These are phyloP conservation scores for Solanum sejunctum DNA, from an alignment of 257 asterid genomes.

Conservation along the genomic window DNA sequence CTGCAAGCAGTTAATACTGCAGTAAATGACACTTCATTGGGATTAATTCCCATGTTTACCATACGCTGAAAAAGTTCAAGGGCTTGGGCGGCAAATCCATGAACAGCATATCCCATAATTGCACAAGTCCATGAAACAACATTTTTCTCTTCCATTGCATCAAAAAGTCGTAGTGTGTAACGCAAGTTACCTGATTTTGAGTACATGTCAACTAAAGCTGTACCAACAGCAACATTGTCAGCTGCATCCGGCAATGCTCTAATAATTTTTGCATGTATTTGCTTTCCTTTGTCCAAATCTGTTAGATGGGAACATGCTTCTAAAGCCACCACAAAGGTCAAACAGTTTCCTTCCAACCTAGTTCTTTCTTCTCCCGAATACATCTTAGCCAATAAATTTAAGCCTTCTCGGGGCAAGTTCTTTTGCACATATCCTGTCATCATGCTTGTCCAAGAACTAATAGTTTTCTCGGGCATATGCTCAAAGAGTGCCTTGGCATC, in stretches of 20 bases:
- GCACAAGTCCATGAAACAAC: conserved; percentile 27
- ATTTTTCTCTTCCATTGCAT: conserved; percentile 24
- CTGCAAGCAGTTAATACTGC: conserved; percentile 32
- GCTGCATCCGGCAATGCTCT: conserved; percentile 7
- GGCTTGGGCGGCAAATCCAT: conserved; percentile 22
- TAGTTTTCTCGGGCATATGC: conserved; percentile 20
- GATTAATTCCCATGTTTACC: conserved; percentile 14
- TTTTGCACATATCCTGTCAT: conserved; percentile 25
- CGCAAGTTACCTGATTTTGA: conserved; percentile 23
- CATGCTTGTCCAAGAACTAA: conserved; percentile 35
- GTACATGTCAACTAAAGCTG: conserved; percentile 37
- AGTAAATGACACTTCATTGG: conserved; percentile 29
- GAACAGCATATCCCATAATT: conserved; percentile 21
- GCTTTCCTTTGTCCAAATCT: conserved; percentile 26
- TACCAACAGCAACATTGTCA: conserved; percentile 24
- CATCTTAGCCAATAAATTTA: conserved; percentile 18
- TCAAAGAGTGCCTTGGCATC: conserved; percentile 20
- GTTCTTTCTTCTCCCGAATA: conserved; percentile 4
- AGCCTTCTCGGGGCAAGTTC: conserved; percentile 12
- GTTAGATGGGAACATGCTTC: conserved; percentile 24
- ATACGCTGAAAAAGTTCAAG: conserved; percentile 16
- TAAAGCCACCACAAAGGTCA: conserved; percentile 27
- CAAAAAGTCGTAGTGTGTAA: conserved; percentile 14
- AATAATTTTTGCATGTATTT: conserved; percentile 24
- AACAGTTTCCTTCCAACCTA: conserved; percentile 16